A percentile compares a stretch with the other conserved stretches of the same genome.
Evolutionary conservation across 257 asterid genomes (phyloP).

Genomic region (Forsythia suspensa): DNA sequence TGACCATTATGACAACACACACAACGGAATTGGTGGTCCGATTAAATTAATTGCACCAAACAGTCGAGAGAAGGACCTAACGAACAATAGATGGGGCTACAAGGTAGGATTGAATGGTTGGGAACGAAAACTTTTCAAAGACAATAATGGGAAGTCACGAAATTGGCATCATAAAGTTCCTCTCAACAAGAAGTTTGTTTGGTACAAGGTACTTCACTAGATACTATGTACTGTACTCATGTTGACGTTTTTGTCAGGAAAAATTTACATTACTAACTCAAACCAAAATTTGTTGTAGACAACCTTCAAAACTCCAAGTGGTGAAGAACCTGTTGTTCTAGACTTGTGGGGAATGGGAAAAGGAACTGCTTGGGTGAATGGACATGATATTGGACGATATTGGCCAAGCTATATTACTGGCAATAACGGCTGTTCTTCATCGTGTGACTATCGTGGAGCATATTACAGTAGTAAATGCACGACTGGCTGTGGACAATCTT

Average conservation of each 20-base stretch:
- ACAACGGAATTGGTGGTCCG: slow-evolving; percentile 36
- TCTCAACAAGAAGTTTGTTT: slow-evolving; percentile 25
- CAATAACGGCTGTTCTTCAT: not conserved
- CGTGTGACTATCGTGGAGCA: slow-evolving; percentile 32
- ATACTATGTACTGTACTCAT: not conserved
- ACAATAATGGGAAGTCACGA: not conserved
- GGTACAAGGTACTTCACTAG: slow-evolving; percentile 40
- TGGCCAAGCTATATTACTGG: slow-evolving; percentile 29
- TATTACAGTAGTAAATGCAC: slow-evolving; percentile 25
- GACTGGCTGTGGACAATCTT: slow-evolving; percentile 39
- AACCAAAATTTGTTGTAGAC: slow-evolving; percentile 22
- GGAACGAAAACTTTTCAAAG: not conserved
- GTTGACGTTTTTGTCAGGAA: not conserved
- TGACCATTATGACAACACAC: slow-evolving; percentile 17
- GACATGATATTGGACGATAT: slow-evolving; percentile 41
- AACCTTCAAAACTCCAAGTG: slow-evolving; percentile 35
- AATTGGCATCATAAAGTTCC: slow-evolving; percentile 14
- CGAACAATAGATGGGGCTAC: slow-evolving; percentile 29
- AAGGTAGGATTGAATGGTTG: slow-evolving; percentile 37
- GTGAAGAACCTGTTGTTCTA: slow-evolving; percentile 40
- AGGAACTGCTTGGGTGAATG: slow-evolving; percentile 51
- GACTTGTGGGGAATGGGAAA: slow-evolving; percentile 44
- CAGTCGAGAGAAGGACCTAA: slow-evolving; percentile 29
- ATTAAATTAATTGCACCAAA: slow-evolving; percentile 36
- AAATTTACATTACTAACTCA: not conserved